These are phyloP conservation scores for Pyrenochaeta sp. DNA, from an alignment of 2,329 filamentous ascomycete species.

Conservation along the genomic window DNA sequence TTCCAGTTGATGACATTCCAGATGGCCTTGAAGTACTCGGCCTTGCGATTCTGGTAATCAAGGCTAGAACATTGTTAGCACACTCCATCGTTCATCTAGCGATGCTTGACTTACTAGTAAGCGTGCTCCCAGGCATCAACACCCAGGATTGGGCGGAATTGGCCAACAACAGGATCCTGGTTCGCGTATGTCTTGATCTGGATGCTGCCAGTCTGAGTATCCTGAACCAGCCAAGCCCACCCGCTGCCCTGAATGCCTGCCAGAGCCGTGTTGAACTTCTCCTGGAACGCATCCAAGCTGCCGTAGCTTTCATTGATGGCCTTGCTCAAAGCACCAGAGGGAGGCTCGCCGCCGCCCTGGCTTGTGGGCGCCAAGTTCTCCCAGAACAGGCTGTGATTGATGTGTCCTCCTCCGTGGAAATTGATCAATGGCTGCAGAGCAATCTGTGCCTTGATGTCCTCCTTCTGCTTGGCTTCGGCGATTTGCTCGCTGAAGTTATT, in stretches of 20 bases:
- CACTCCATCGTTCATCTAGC: neutral
- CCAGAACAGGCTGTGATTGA: slow-evolving; percentile 75
- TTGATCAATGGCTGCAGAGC: slow-evolving; percentile 67
- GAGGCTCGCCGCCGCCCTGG: slow-evolving; percentile 72
- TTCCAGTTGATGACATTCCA: slow-evolving; percentile 98
- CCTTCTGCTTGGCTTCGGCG: slow-evolving; percentile 62
- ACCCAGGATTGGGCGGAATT: slow-evolving; percentile 82
- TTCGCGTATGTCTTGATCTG: slow-evolving; percentile 78
- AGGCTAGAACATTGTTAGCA: slow-evolving; percentile 58
- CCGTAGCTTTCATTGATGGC: slow-evolving; percentile 69
- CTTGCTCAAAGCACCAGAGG: slow-evolving; percentile 64
- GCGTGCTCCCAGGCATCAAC: slow-evolving; percentile 98
- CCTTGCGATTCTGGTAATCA: slow-evolving; percentile 97
- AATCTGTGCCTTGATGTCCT: slow-evolving; percentile 64
- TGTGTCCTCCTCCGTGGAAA: slow-evolving; percentile 73
- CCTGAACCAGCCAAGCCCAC: slow-evolving; percentile 71
- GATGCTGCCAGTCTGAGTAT: slow-evolving; percentile 67
- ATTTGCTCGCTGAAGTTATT: slow-evolving; percentile 81
- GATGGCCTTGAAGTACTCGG: slow-evolving; percentile 90
- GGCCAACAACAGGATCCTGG: slow-evolving; percentile 88
- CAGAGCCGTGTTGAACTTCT: slow-evolving; percentile 70
- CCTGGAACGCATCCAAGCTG: slow-evolving; percentile 66
- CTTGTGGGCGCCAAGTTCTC: slow-evolving; percentile 73
- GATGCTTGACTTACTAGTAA: slow-evolving; percentile 72
- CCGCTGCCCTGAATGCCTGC: slow-evolving; percentile 72